A percentile compares a stretch with the other conserved stretches of the same genome.
These are phyloP conservation scores for Cruciata laevipes DNA, from an alignment of 257 asterid species.

Conservation along the genomic window DNA sequence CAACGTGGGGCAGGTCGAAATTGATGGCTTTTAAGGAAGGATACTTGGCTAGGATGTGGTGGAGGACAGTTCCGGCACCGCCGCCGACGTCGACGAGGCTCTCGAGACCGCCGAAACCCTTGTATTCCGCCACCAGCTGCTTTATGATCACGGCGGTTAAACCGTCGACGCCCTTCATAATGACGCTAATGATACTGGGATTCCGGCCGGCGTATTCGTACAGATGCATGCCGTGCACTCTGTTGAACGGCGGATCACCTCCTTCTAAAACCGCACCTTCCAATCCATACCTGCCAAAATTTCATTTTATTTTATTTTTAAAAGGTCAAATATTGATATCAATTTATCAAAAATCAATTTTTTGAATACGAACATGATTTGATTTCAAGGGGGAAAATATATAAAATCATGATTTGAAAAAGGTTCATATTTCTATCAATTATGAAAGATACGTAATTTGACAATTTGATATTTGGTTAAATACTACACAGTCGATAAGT, in stretches of 20 bases:
- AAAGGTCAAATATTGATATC: too few relatives aligned
- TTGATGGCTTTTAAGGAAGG: conserved; percentile 1
- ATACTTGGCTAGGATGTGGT: neutral
- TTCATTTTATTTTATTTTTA: too few relatives aligned
- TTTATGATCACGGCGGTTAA: neutral
- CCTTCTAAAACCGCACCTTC: conserved; percentile 3
- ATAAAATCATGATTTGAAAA: too few relatives aligned
- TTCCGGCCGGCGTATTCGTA: neutral
- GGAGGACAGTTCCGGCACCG: neutral
- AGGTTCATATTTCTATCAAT: too few relatives aligned
- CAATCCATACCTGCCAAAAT: neutral
- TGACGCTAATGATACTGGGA: neutral
- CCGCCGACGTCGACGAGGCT: neutral
- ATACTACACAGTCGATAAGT: neutral
- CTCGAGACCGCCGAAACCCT: neutral
- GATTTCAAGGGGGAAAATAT: too few relatives aligned
- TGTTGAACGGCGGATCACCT: neutral
- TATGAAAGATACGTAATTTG: too few relatives aligned
- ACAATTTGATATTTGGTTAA: neutral
- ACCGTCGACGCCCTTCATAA: neutral
- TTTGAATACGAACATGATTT: too few relatives aligned
- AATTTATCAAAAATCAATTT: neutral
- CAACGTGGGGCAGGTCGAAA: neutral
- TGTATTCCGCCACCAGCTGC: neutral
- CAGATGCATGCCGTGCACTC: neutral